These are phyloP conservation scores for Stemphylium beticola DNA, from an alignment of 2,329 filamentous ascomycete species.

Conservation along the genomic window DNA sequence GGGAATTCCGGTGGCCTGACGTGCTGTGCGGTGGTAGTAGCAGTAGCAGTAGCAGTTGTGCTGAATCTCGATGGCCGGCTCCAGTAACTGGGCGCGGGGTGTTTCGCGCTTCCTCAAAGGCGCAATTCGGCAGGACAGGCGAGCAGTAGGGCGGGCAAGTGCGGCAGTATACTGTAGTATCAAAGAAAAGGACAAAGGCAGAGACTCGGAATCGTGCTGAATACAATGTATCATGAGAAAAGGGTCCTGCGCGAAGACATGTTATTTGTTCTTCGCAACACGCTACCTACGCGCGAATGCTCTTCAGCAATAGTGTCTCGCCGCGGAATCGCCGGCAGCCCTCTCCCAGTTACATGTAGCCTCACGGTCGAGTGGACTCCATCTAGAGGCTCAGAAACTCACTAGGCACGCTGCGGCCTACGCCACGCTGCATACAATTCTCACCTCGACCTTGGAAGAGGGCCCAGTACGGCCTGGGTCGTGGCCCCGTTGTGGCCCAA, in stretches of 20 bases:
- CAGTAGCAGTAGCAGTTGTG: neutral
- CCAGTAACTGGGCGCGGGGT: neutral
- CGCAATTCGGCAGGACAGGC: conserved; percentile 4
- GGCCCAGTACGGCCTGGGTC: conserved; percentile 3
- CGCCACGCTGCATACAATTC: conserved; percentile 21
- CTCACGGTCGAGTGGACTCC: conserved; percentile 11
- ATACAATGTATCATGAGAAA: neutral
- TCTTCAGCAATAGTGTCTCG: conserved; percentile 22
- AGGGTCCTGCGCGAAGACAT: conserved; percentile 3
- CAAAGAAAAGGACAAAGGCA: neutral
- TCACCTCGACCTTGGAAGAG: conserved; percentile 18
- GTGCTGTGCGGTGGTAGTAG: neutral
- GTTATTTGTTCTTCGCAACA: conserved; percentile 14
- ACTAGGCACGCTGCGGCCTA: conserved; percentile 16
- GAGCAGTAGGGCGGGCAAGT: conserved; percentile 1
- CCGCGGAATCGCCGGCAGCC: conserved; percentile 28
- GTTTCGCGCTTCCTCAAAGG: neutral
- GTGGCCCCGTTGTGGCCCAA: conserved; percentile 10
- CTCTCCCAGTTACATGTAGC: conserved; percentile 14
- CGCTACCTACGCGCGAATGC: conserved; percentile 28
- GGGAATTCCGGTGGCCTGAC: neutral
- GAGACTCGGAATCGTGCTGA: neutral
- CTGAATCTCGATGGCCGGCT: neutral
- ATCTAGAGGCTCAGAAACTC: conserved; percentile 22
- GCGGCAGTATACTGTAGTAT: neutral